Conservation (phyloP, 164 flowering plant species). For the Magnolia changhungtana region DNA sequence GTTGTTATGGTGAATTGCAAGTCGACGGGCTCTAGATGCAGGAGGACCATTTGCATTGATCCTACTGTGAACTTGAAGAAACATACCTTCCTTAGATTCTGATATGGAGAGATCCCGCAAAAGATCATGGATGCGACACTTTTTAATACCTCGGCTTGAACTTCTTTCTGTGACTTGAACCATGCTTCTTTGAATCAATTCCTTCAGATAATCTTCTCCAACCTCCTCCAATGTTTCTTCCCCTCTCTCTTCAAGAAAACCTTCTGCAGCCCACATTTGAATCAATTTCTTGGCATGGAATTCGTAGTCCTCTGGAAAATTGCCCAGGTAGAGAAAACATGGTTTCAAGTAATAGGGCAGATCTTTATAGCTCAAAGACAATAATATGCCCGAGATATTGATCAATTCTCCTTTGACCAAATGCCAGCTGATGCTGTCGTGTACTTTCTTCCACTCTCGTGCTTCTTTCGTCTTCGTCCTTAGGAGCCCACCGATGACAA, state of each 20-base stretch:
- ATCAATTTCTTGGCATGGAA: background rate
- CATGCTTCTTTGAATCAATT: slow-evolving; percentile 4
- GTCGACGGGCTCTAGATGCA: background rate
- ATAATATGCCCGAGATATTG: background rate
- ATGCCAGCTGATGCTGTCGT: background rate
- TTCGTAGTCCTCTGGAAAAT: background rate
- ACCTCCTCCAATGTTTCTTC: background rate
- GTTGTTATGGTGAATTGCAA: background rate
- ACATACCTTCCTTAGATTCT: background rate
- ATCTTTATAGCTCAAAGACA: slow-evolving; percentile 2
- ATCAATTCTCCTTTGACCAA: background rate
- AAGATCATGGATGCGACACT: background rate
- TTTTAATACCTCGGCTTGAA: background rate
- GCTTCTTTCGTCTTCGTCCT: background rate
- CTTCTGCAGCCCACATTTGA: slow-evolving; percentile 3
- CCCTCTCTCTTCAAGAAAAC: slow-evolving; percentile 3
- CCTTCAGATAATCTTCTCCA: background rate
- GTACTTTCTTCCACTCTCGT: background rate
- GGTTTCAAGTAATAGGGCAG: background rate
- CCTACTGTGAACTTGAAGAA: background rate
- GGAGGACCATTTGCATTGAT: background rate
- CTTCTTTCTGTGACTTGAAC: background rate
- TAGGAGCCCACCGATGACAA: slow-evolving; percentile 11
- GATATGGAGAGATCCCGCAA: background rate
- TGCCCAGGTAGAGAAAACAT: slow-evolving; percentile 3